A percentile compares a stretch with the other conserved stretches of the same genome.
Evolutionary conservation across 768 basidiomycete genomes (phyloP).

Genomic region (Mycena sanguinolenta): DNA sequence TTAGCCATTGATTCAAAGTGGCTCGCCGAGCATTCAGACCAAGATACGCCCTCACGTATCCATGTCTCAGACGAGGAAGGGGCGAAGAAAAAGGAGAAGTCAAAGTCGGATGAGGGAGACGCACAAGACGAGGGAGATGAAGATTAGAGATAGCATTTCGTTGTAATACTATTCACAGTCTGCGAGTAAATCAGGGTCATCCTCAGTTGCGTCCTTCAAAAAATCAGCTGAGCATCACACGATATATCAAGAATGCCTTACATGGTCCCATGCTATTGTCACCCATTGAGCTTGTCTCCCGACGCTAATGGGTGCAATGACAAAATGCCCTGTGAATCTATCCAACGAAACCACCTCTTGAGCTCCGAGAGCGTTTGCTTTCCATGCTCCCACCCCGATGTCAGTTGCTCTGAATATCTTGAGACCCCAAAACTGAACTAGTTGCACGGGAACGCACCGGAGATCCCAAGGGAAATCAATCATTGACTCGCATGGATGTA

Average conservation of each 20-base stretch:
- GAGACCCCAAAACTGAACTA: no score
- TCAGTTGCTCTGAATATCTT: slow-evolving; percentile 26
- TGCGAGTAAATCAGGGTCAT: not conserved
- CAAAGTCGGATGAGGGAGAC: not conserved
- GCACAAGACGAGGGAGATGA: not conserved
- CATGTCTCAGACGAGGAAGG: not conserved
- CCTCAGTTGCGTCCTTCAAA: slow-evolving; percentile 1
- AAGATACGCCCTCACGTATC: slow-evolving; percentile 11
- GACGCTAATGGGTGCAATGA: slow-evolving; percentile 27
- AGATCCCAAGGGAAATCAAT: slow-evolving; percentile 31
- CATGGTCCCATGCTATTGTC: slow-evolving; percentile 37
- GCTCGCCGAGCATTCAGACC: not conserved
- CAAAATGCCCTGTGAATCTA: slow-evolving; percentile 29
- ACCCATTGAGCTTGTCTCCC: slow-evolving; percentile 31
- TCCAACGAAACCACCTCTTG: slow-evolving; percentile 23
- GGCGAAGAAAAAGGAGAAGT: not conserved
- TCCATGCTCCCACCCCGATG: slow-evolving; percentile 32
- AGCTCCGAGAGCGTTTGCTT: slow-evolving; percentile 2
- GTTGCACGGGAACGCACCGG: slow-evolving; percentile 7
- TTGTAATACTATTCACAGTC: not conserved
- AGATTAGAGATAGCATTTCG: no score
- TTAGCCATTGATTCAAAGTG: not conserved
- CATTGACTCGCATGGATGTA: not conserved
- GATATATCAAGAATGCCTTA: slow-evolving; percentile 2
- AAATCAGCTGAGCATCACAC: not conserved